Evolutionary conservation across 1,284 basidiomycete genomes (phyloP), one percentile per base, ranked within the genome.

Genomic region (Chondrostereum purpureum): DNA sequence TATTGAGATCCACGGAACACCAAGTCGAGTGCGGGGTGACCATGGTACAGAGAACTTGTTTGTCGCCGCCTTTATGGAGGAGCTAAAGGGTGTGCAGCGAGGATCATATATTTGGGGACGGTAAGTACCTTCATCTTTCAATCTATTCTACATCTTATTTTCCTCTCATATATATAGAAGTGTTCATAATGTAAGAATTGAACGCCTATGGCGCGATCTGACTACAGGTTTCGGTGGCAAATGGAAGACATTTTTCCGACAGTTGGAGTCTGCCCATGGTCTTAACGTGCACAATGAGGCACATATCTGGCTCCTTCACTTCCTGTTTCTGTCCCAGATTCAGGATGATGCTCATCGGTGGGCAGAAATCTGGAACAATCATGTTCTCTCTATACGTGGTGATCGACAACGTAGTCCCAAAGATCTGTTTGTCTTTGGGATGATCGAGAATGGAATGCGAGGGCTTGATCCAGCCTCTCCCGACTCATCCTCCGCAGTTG

Each of bases 71-170:
- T 34, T 12, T 3, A 46, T 46, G 45, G 24, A 31, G 8, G 17
- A 23, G 17, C 10, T 22, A 11, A 22, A 22, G 1, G 45, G 45
- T 17, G 1, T 8, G 1, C 3, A 23, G 3, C 13, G 41, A 13
- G 45, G 45, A 2, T 37, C 33, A 3, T 47, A 47, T 17, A 47
- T 47, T 2, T 47, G 45, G 45, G 45, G 45, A 4, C 14, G 23
- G 45, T 47, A 31, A 35, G 45, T 45, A 5, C 21, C 19, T 19
- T 31, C 27, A 31, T 34, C 23, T 13, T 11, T 27, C 3, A 17
- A 16, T 6, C 12, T 5, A 12, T 22, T 12, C 6, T 24, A 4
- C 2, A 3, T 3, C 8, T 6, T 3, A 14, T 12, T 2, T 12
- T 1, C 5, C 14, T 18, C 6, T 20, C 3, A 39, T 4, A 2